Evolutionary conservation across 225 moss, liverwort and hornwort species (phyloP).

Genomic region (Physcomitrellopsis africana): DNA sequence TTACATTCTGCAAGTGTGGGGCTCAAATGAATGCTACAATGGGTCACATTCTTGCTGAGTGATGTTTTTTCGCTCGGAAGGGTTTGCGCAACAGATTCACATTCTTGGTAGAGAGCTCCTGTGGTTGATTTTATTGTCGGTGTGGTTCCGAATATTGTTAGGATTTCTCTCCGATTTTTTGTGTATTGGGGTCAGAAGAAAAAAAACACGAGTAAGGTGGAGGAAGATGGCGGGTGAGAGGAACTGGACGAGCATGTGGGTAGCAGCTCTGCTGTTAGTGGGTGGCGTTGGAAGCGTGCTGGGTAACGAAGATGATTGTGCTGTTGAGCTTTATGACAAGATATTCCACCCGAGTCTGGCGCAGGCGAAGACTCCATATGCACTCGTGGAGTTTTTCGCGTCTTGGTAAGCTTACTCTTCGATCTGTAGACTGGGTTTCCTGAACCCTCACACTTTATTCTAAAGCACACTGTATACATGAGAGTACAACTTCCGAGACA

Average conservation of each 20-base stretch:
- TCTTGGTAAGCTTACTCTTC: slow-evolving; percentile 34
- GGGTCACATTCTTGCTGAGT: no score
- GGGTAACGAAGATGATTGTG: slow-evolving; percentile 45
- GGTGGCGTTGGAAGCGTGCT: slow-evolving; percentile 26
- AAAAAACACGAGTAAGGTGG: not conserved
- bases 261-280: slow-evolving; percentile 33
- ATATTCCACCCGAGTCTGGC: slow-evolving; percentile 43
- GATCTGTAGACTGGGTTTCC: not conserved
- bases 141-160: no score
- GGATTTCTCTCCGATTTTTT: no score
- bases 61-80: no score
- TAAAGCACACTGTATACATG: not conserved
- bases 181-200: no score
- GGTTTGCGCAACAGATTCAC: no score
- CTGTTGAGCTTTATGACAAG: slow-evolving; percentile 54
- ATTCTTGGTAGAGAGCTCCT: no score
- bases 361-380: slow-evolving; percentile 28
- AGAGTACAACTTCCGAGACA: not conserved
- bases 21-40: no score
- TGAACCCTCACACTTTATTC: slow-evolving; percentile 6
- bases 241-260: slow-evolving; percentile 23
- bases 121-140: no score
- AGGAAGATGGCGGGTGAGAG: slow-evolving; percentile 39
- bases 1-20: no score
- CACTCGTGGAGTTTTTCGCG: slow-evolving; percentile 51